Evolutionary conservation across 192 early-diverging fungal genomes (phyloP).

Genomic region (Mortierella claussenii): DNA sequence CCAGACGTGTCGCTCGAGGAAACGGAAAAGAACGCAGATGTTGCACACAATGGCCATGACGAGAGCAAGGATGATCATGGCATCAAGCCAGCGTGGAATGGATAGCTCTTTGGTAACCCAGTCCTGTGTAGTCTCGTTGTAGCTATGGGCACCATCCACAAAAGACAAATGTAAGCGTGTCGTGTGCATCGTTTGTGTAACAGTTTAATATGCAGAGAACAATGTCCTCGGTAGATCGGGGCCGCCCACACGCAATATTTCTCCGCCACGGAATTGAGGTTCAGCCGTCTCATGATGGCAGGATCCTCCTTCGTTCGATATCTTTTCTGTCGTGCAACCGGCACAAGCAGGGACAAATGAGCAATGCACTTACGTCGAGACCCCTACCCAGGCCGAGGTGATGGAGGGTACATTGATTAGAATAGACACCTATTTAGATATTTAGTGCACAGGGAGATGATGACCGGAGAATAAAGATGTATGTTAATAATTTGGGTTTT

Average conservation of each 20-base stretch:
- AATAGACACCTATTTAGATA: constrained; percentile 24
- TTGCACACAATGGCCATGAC: constrained; percentile 36
- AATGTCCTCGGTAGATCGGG: no score
- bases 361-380: constrained; percentile 11
- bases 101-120: not conserved
- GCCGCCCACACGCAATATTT: no score
- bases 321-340: no score
- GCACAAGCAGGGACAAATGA: no score
- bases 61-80: constrained; percentile 13
- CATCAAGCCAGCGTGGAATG: constrained; percentile 26
- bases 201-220: no score
- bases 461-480: not conserved
- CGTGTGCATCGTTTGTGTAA: not conserved
- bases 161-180: not conserved
- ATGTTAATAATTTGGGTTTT: no score
- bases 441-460: not conserved
- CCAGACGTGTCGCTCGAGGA: constrained; percentile 27
- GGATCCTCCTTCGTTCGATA: no score
- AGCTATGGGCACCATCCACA: no score
- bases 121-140: constrained; percentile 7
- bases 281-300: no score
- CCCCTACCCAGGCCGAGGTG: constrained; percentile 37
- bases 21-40: constrained; percentile 30
- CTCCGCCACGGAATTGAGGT: no score
- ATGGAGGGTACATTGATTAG: constrained; percentile 43